Conservation (phyloP, 495 filamentous ascomycete species). For the Cercophora sp. region DNA sequence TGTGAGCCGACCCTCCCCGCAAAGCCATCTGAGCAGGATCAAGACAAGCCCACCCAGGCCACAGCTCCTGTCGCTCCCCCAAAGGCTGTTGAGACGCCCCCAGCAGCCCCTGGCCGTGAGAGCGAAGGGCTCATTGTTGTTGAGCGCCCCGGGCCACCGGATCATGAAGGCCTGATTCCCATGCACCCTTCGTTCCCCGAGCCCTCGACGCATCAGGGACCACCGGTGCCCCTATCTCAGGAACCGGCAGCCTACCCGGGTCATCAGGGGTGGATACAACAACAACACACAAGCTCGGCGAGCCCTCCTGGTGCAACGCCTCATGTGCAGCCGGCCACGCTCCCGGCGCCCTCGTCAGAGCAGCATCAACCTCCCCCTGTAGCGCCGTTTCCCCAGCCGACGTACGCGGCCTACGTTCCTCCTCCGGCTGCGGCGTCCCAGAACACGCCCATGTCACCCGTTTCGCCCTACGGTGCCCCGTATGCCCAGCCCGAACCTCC, state of each 20-base stretch:
- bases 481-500: no score
- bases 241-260: background rate
- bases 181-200: background rate
- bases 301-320: no score
- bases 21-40: background rate
- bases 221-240: background rate
- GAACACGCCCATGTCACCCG: background rate
- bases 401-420: no score
- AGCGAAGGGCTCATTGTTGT: conserved; percentile 8
- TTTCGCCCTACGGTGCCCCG: background rate
- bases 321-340: no score
- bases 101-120: background rate
- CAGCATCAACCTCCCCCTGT: no score
- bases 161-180: conserved; percentile 11
- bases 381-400: no score
- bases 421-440: no score
- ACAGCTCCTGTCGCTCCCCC: background rate
- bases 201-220: background rate
- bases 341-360: no score
- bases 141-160: conserved; percentile 1
- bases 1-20: background rate
- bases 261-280: background rate
- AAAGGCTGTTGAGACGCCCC: background rate
- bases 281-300: background rate
- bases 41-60: no score